phyloP scores from a whole-genome alignment of 202 grass and related monocot genomes.

The Panicum hallii region DNA sequence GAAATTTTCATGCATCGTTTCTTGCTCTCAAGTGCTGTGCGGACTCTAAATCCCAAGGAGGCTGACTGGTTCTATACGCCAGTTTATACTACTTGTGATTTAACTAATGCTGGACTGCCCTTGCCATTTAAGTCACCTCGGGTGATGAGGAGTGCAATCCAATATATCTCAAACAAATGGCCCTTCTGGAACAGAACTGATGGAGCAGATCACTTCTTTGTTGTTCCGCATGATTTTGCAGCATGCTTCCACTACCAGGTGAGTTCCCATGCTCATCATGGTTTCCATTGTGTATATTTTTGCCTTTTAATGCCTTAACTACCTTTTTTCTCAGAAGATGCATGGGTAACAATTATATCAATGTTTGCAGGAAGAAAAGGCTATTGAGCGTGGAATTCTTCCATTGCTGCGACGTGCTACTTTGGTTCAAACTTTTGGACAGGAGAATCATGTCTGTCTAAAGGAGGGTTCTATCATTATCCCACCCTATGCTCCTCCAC shows the following conservation, averaged over 20 bases:
- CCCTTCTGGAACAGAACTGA: conserved; percentile 95
- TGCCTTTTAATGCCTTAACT: not conserved
- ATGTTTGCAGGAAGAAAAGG: conserved; percentile 78
- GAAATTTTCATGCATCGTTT: conserved; percentile 99
- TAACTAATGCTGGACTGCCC: conserved; percentile 90
- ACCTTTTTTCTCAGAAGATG: not conserved
- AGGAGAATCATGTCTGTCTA: conserved; percentile 94
- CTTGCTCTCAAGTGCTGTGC: conserved; percentile 80
- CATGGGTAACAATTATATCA: not conserved
- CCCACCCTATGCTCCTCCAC: conserved; percentile 90
- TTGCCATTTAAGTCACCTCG: conserved; percentile 95
- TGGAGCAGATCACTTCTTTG: conserved; percentile 93
- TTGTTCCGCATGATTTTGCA: conserved; percentile 94
- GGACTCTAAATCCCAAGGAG: conserved; percentile 92
- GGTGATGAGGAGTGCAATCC: conserved; percentile 97
- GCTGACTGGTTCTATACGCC: conserved; percentile 98
- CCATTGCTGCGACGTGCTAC: conserved; percentile 75
- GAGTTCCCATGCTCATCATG: conserved; percentile 10
- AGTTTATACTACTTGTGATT: conserved; percentile 94
- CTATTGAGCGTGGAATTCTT: conserved; percentile 89
- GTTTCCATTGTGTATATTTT: conserved; percentile 7
- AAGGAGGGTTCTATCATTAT: conserved; percentile 99
- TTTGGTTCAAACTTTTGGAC: conserved; percentile 94
- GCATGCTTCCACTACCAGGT: conserved; percentile 99
- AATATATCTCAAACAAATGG: conserved; percentile 92